A percentile compares a stretch with the other conserved stretches of the same genome.
These are phyloP conservation scores for Dactylis glomerata DNA, from an alignment of 176 grass and related monocot genomes.

Conservation along the genomic window DNA sequence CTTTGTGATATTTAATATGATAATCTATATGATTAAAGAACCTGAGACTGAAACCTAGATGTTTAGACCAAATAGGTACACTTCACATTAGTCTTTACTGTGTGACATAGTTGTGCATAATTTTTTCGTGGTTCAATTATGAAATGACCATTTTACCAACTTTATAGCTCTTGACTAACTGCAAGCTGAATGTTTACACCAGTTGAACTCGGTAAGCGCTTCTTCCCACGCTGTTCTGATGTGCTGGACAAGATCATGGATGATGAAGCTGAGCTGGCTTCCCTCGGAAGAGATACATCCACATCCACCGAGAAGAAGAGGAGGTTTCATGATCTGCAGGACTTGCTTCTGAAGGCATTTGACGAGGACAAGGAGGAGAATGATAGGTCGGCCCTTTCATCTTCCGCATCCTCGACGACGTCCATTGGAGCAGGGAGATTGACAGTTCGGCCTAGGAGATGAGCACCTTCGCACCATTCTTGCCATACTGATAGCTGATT, in stretches of 20 bases:
- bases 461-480: not conserved
- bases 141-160: not conserved
- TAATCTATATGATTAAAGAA: not conserved
- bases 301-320: slow-evolving; percentile 42
- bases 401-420: slow-evolving; percentile 43
- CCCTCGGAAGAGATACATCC: slow-evolving; percentile 29
- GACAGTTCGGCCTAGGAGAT: slow-evolving; percentile 25
- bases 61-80: not conserved
- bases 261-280: slow-evolving; percentile 52
- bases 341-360: slow-evolving; percentile 61
- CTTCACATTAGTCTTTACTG: not conserved
- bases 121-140: not conserved
- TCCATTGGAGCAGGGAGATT: slow-evolving; percentile 12
- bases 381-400: slow-evolving; percentile 31
- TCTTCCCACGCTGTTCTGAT: slow-evolving; percentile 72
- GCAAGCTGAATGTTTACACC: slow-evolving; percentile 21
- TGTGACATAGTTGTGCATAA: not conserved
- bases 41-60: not conserved
- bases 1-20: not conserved
- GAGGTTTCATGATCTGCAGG: slow-evolving; percentile 63
- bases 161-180: not conserved
- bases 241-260: slow-evolving; percentile 72
- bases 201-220: slow-evolving; percentile 80
- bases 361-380: slow-evolving; percentile 67
- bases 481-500: not conserved